Percentiles rank a stretch among this genome's conserved stretches.
phyloP scores from a whole-genome alignment of 805 yeast genomes.

The Saccharomycopsis fodiens region DNA sequence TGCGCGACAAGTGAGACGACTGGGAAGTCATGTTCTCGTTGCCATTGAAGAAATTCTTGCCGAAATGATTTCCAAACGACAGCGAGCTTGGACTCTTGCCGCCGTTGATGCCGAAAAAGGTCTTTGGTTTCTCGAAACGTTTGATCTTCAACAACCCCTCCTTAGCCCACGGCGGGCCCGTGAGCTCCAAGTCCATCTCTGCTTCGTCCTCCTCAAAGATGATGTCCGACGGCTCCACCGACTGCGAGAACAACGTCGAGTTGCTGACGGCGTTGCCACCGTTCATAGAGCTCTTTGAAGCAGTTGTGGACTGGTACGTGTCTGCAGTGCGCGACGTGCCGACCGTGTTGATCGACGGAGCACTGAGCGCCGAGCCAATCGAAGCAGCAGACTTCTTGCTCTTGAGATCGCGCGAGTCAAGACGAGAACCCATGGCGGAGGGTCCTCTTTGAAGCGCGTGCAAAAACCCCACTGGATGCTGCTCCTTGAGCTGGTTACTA shows the following conservation, averaged over 20 bases:
- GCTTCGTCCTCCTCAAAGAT: constrained; percentile 33
- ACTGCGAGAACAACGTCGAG: constrained; percentile 6
- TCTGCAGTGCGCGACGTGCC: constrained; percentile 15
- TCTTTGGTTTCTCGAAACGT: constrained; percentile 17
- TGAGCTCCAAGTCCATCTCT: constrained; percentile 54
- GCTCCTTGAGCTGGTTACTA: constrained; percentile 5
- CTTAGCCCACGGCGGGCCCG: constrained; percentile 73
- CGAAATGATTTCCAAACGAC: constrained; percentile 8
- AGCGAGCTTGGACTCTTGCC: constrained; percentile 1
- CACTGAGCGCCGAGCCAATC: constrained; percentile 15
- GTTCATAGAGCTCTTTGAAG: constrained; percentile 6
- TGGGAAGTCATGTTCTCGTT: constrained; percentile 2
- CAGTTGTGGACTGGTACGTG: constrained; percentile 12
- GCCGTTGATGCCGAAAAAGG: constrained; percentile 13
- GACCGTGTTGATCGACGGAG: constrained; percentile 16
- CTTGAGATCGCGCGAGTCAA: constrained; percentile 7
- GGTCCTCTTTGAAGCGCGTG: constrained; percentile 19
- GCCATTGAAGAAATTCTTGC: constrained; percentile 10
- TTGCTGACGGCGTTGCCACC: background rate
- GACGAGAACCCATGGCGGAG: background rate
- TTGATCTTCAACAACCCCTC: constrained; percentile 51
- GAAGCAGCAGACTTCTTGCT: constrained; percentile 16
- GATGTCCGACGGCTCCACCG: constrained; percentile 13
- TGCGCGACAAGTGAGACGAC: constrained; percentile 2
- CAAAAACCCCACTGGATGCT: constrained; percentile 19